A percentile compares a stretch with the other conserved stretches of the same genome.
These are phyloP conservation scores for Kurtzmaniella fragi DNA, from an alignment of 805 yeast species.

Conservation along the genomic window DNA sequence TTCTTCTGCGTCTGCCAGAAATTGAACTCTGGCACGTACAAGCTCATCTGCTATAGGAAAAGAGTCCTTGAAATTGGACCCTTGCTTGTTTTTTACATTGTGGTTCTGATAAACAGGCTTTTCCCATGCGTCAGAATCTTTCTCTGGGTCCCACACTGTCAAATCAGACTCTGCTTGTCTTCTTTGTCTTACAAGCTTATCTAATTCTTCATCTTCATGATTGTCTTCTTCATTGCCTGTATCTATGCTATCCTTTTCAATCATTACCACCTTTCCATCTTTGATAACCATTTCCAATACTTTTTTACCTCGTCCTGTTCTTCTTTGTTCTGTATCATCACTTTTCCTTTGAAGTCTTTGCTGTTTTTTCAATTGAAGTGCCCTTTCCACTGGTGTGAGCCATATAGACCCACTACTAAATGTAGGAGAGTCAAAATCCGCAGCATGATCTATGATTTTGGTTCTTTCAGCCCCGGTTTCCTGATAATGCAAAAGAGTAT, in stretches of 20 bases:
- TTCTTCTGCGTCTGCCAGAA: constrained; percentile 14
- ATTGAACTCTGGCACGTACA: constrained; percentile 23
- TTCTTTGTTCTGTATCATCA: constrained; percentile 51
- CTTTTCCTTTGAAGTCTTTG: constrained; percentile 67
- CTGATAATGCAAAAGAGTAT: constrained; percentile 73
- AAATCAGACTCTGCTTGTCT: constrained; percentile 4
- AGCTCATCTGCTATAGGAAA: too few species aligned
- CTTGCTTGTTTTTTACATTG: too few species aligned
- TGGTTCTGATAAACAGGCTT: constrained; percentile 47
- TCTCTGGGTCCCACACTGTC: constrained; percentile 54
- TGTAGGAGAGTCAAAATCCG: constrained; percentile 72
- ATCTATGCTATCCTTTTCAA: constrained; percentile 40
- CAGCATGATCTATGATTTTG: constrained; percentile 84
- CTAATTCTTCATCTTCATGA: constrained; percentile 18
- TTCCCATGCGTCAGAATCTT: constrained; percentile 51
- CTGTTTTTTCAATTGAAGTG: constrained; percentile 79
- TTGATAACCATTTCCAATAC: constrained; percentile 73
- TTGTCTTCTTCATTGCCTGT: constrained; percentile 28
- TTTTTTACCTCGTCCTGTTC: constrained; percentile 69
- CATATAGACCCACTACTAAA: constrained; percentile 54
- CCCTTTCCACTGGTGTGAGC: constrained; percentile 85
- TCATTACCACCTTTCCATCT: constrained; percentile 73
- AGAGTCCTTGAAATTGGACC: too few species aligned
- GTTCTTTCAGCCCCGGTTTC: constrained; percentile 87
- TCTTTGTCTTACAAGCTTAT: constrained; percentile 28